Evolutionary conservation across 75 land plant genomes (phyloP).

Genomic region (Picea glauca): DNA sequence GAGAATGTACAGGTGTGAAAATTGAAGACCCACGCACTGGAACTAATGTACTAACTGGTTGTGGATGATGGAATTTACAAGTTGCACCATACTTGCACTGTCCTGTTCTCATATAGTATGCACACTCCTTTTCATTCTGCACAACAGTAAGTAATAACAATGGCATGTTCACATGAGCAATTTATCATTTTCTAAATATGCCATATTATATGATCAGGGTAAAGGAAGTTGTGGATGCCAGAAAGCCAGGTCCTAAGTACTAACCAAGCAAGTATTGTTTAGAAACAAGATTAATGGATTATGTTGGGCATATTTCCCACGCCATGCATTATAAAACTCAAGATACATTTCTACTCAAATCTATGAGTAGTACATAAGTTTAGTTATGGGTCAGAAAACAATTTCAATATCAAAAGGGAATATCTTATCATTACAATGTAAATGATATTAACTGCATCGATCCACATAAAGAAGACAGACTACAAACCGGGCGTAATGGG

Average conservation of each 20-base stretch:
- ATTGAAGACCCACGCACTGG: constrained; percentile 59
- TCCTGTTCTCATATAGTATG: constrained; percentile 81
- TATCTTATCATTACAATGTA: not conserved
- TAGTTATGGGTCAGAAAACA: not conserved
- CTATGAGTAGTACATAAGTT: not conserved
- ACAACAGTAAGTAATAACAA: not conserved
- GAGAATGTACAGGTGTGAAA: constrained; percentile 52
- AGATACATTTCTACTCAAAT: not conserved
- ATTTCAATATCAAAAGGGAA: not conserved
- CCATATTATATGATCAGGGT: not conserved
- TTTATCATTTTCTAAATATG: not conserved
- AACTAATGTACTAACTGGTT: constrained; percentile 45
- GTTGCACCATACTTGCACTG: constrained; percentile 78
- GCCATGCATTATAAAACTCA: not conserved
- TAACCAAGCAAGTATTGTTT: not conserved
- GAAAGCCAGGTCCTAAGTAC: not conserved
- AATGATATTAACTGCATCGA: constrained; percentile 2
- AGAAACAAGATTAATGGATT: not conserved
- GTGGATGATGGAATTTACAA: constrained; percentile 91
- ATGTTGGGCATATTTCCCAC: not conserved
- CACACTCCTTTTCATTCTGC: constrained; percentile 71
- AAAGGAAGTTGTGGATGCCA: not conserved
- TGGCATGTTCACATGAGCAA: not conserved
- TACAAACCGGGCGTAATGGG: constrained; percentile 76
- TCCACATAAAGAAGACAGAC: constrained; percentile 4